A percentile compares a stretch with the other conserved stretches of the same genome.
Evolutionary conservation across 331 rosid species (phyloP).

Genomic region (Stylosanthes scabra): DNA sequence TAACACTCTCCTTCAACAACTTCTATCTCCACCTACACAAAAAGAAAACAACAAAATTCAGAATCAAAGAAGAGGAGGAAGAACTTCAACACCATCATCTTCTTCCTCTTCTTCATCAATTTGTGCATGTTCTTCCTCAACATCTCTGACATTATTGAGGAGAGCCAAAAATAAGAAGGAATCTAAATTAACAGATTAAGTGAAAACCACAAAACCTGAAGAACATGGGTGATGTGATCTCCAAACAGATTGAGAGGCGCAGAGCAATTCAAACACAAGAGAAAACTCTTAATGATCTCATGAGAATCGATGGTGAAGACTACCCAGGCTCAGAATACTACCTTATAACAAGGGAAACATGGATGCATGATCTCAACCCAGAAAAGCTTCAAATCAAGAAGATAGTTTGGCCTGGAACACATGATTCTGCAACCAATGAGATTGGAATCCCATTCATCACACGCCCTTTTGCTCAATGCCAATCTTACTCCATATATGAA

Average conservation of each 20-base stretch:
- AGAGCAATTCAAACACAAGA: slow-evolving; percentile 56
- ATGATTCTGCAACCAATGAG: slow-evolving; percentile 87
- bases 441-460: slow-evolving; percentile 78
- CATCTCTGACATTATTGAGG: too few relatives aligned
- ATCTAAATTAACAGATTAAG: background rate
- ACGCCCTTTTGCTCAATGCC: slow-evolving; percentile 96
- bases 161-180: too few relatives aligned
- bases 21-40: slow-evolving; percentile 5
- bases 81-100: background rate
- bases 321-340: slow-evolving; percentile 66
- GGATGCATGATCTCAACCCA: slow-evolving; percentile 77
- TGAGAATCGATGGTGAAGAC: slow-evolving; percentile 51
- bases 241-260: slow-evolving; percentile 61
- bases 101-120: slow-evolving; percentile 32
- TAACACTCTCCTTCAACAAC: slow-evolving; percentile 13
- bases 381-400: slow-evolving; percentile 59
- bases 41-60: slow-evolving; percentile 18
- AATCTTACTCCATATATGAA: slow-evolving; percentile 69
- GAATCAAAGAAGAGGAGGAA: slow-evolving; percentile 30
- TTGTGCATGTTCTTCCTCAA: slow-evolving; percentile 5
- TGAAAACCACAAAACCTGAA: too few relatives aligned
- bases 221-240: slow-evolving; percentile 68
- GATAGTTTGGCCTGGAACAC: slow-evolving; percentile 96
- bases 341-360: slow-evolving; percentile 73
- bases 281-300: slow-evolving; percentile 57